Evolutionary conservation across 1,139 yeast species (phyloP), one percentile per base, ranked within the genome.

Genomic region (Magnusiomyces tetraspermus): DNA sequence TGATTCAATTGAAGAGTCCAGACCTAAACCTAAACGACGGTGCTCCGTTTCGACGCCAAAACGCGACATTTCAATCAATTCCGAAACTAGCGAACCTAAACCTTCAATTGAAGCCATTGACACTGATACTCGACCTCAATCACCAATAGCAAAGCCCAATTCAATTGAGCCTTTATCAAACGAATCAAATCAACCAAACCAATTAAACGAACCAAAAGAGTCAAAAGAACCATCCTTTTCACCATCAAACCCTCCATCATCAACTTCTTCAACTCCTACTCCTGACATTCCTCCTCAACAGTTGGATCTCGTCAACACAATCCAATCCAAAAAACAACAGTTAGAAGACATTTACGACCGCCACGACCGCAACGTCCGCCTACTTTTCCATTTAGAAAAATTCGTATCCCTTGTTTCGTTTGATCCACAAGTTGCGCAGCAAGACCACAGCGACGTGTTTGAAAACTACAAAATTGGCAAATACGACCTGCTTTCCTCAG

Each of bases 341-440:
- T 51, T 64, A 21, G 52, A 57, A 19, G 65, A 70, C 13, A 68
- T 76, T 37, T 65, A 75, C 17, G 69, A 77, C 15, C 71, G 73
- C 42, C 77, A 78, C 59, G 80, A 78, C 59, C 66, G 62, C 70
- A 48, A 67, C 66, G 57, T 74, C 64, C 56, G 82, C 67, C 64
- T 79, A 58, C 66, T 80, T 50, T 81, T 78, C 63, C 83, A 81
- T 58, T 66, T 81, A n/a, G 76, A 73, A 57, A 80, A 79, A 59
- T 80, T 77, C 61, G 77, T 76, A 43, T 76, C 88, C 1, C 67
- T 84, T 21, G 79, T 77, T 0, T 75, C 76, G 47, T 84, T 81
- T 75, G 77, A 82, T 56, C 88, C 89, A 0, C 60, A 65, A 4
- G 79, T 75, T 48, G 73, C 74, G 57, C 77, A 76, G 55, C 69